Evolutionary conservation across 768 basidiomycete species (phyloP).

Genomic region (Hygrophoropsis aurantiaca): DNA sequence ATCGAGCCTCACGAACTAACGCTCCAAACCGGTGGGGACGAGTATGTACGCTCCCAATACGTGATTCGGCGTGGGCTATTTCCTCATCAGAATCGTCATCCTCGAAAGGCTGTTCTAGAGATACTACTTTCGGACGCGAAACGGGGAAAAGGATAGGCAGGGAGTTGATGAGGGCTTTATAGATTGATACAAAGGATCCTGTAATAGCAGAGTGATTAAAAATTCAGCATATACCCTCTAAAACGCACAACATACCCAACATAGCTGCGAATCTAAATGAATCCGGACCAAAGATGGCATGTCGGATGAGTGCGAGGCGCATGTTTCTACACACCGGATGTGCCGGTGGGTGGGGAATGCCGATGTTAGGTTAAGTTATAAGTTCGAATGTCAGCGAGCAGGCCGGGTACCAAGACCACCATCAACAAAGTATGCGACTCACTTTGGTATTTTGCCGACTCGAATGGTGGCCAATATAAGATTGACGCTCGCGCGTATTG

Average conservation of each 20-base stretch:
- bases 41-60: too few relatives aligned
- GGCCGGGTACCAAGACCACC: neutral
- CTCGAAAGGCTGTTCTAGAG: conserved; percentile 27
- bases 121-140: conserved; percentile 16
- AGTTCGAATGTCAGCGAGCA: neutral
- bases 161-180: conserved; percentile 77
- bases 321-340: conserved; percentile 55
- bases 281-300: conserved; percentile 82
- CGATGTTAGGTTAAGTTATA: too few relatives aligned
- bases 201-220: neutral
- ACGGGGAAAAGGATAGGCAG: conserved; percentile 69
- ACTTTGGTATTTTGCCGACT: conserved; percentile 69
- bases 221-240: neutral
- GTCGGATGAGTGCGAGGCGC: conserved; percentile 66
- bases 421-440: conserved; percentile 17
- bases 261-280: conserved; percentile 84
- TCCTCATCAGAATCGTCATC: conserved; percentile 26
- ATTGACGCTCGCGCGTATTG: conserved; percentile 81
- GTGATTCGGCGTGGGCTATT: neutral
- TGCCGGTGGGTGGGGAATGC: too few relatives aligned
- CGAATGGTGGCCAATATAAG: conserved; percentile 75
- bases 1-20: conserved; percentile 50
- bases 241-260: conserved; percentile 55
- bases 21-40: too few relatives aligned
- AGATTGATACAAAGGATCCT: conserved; percentile 77